Evolutionary conservation across 495 filamentous ascomycete genomes (phyloP).

Genomic region (Trichoderma virens): DNA sequence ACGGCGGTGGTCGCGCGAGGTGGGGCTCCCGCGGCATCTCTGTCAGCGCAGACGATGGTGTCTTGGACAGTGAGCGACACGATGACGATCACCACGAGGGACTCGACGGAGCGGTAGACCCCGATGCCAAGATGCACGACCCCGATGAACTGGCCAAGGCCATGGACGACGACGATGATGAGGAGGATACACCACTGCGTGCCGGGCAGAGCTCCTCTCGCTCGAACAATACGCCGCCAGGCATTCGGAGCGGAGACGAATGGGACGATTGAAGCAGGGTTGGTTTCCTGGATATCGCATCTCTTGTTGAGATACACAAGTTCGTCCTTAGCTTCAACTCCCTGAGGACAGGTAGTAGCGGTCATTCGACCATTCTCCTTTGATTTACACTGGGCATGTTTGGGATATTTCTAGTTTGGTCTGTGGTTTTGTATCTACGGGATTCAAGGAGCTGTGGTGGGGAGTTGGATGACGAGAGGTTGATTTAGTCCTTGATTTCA

Average conservation of each 20-base stretch:
- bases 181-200: conserved; percentile 13
- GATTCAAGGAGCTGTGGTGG: neutral
- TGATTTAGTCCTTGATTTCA: too few relatives aligned
- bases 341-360: neutral
- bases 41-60: conserved; percentile 70
- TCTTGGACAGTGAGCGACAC: conserved; percentile 43
- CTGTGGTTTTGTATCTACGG: neutral
- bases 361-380: neutral
- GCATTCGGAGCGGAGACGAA: conserved; percentile 1
- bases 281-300: neutral
- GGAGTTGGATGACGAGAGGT: neutral
- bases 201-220: neutral
- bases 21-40: conserved; percentile 77
- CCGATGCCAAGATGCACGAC: conserved; percentile 50
- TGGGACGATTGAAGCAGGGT: neutral
- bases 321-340: neutral
- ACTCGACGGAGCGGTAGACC: conserved; percentile 33
- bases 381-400: neutral
- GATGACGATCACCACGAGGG: conserved; percentile 23
- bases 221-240: neutral
- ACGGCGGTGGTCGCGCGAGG: conserved; percentile 31
- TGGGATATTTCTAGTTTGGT: neutral
- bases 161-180: conserved; percentile 43
- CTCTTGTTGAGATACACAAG: neutral
- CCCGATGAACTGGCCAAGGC: conserved; percentile 47